These are phyloP conservation scores for Rhynchosporium agropyri DNA, from an alignment of 2,329 filamentous ascomycete genomes.

Conservation along the genomic window DNA sequence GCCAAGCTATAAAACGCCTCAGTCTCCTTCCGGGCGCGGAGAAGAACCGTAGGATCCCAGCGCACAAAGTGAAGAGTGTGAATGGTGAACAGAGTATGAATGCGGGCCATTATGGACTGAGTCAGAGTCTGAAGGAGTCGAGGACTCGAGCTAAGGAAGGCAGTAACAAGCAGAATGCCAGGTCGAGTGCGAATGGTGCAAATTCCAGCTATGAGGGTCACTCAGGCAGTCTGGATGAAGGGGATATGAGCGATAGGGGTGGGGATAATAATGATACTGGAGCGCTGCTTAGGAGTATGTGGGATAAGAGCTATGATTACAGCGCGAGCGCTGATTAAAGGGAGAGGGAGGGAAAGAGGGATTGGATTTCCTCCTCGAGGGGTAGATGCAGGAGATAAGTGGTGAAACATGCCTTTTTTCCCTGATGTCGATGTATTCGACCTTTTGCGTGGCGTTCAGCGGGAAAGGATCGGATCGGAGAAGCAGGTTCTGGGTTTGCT, in stretches of 20 bases:
- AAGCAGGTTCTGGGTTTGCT: neutral
- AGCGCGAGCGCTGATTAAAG: conserved; percentile 51
- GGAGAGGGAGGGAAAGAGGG: neutral
- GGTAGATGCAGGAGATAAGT: neutral
- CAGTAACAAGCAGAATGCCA: conserved; percentile 5
- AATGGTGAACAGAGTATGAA: conserved; percentile 34
- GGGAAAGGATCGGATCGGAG: neutral
- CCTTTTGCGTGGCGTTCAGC: conserved; percentile 16
- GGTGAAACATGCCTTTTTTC: neutral
- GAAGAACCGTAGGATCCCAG: conserved; percentile 53
- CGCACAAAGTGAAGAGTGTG: conserved; percentile 43
- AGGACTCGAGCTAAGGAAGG: conserved; percentile 19
- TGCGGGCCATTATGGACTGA: conserved; percentile 43
- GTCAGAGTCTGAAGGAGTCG: conserved; percentile 47
- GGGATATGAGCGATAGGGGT: conserved; percentile 42
- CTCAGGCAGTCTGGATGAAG: conserved; percentile 27
- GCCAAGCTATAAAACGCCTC: conserved; percentile 60
- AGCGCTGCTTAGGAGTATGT: conserved; percentile 58
- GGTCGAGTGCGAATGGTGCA: conserved; percentile 14
- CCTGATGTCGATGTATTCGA: neutral
- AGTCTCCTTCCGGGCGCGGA: conserved; percentile 55
- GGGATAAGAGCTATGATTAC: conserved; percentile 63
- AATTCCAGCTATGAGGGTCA: conserved; percentile 32
- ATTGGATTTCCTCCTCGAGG: no score
- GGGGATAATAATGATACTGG: conserved; percentile 53